phyloP scores from a whole-genome alignment of 1,139 yeast genomes.

The Taphrina pruni region DNA sequence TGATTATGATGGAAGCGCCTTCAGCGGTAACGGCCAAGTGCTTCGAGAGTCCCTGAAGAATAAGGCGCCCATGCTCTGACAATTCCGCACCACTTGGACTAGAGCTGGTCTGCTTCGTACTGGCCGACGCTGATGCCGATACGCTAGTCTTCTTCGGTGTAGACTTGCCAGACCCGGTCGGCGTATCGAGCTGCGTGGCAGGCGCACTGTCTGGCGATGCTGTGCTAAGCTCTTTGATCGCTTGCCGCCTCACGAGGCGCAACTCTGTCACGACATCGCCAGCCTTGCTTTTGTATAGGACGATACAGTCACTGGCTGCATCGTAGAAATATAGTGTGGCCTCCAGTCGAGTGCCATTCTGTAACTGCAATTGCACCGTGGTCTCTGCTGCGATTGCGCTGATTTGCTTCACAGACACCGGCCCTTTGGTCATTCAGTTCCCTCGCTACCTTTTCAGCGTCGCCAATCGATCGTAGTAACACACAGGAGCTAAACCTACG shows the following conservation, averaged over 20 bases:
- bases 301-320: neutral
- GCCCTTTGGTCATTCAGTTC: slow-evolving; percentile 3
- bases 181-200: neutral
- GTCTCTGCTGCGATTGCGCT: neutral
- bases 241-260: slow-evolving; percentile 13
- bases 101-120: slow-evolving; percentile 4
- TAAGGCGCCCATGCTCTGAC: slow-evolving; percentile 11
- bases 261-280: slow-evolving; percentile 1
- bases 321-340: slow-evolving; percentile 6
- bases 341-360: slow-evolving; percentile 1
- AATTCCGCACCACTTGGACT: neutral
- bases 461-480: too few relatives aligned
- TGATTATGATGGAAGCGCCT: slow-evolving; percentile 3
- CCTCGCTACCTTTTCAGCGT: neutral
- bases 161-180: slow-evolving; percentile 12
- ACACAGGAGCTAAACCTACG: too few relatives aligned
- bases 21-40: neutral
- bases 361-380: slow-evolving; percentile 3
- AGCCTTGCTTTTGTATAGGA: neutral
- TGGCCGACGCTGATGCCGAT: neutral
- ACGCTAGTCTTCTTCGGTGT: slow-evolving; percentile 6
- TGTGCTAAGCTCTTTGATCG: slow-evolving; percentile 6
- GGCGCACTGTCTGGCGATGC: neutral
- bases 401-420: neutral
- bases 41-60: slow-evolving; percentile 21